Evolutionary conservation across 2,329 filamentous ascomycete genomes (phyloP), one percentile per base, ranked within the genome.

Genomic region (Arachnopeziza araneosa): DNA sequence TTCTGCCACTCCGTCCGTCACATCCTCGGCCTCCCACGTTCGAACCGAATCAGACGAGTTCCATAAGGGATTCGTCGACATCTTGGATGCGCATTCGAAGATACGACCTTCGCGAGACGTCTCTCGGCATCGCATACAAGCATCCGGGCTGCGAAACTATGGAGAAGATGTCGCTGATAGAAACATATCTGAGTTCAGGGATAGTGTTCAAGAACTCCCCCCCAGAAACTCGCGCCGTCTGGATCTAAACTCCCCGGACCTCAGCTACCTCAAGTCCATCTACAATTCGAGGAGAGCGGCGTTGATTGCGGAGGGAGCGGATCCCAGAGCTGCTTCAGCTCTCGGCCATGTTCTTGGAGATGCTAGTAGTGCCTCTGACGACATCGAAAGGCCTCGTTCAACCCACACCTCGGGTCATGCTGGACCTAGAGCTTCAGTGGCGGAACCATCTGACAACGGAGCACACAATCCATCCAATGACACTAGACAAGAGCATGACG

Each of bases 141-240:
- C 83, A 0, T 69, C 80, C 0, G 83, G 83, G 1, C 74, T 75
- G 0, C 76, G 78, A 51, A 79, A 82, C 55, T 86, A 84, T 64
- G 84, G 81, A n/a, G 86, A 88, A 68, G 84, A 87, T 68, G 83
- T 87, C 1, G 84, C 83, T 1, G 83, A 86, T 64, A 77, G 85
- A 36, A 88, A 88, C 62, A 64, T 71, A 32, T 59, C 55, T 2
- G 44, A 36, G 4, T 53, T 49, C 50, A 50, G 59, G 48, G 50
- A 24, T 6, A 3, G 17, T 9, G 24, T 7, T n/a, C 54, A 49
- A 44, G 54, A 24, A 48, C 14, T 36, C 23, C 19, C 17, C 22
- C 1, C 55, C 36, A 24, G 50, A 30, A 59, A 44, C 52, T 48
- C 49, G 21, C 32, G 36, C 21, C 54, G 54, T 22, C 22, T 63